Evolutionary conservation across 2,329 filamentous ascomycete genomes (phyloP).

Genomic region (Xylaria sp.): DNA sequence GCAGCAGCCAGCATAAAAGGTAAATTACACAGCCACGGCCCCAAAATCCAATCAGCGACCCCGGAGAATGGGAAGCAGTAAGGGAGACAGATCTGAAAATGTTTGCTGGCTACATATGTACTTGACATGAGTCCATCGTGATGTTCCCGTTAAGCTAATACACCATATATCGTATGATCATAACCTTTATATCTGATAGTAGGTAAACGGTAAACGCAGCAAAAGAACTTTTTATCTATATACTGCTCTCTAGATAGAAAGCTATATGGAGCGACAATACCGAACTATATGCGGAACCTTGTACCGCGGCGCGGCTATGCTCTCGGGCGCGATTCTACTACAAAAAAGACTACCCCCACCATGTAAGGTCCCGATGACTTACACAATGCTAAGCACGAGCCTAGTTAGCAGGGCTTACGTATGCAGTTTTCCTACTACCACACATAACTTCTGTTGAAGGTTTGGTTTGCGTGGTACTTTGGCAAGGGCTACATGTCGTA

Average conservation of each 20-base stretch:
- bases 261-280: no score
- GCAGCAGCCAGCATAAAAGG: not conserved
- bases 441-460: not conserved
- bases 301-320: no score
- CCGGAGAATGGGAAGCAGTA: not conserved
- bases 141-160: no score
- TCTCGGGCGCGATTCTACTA: not conserved
- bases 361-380: no score
- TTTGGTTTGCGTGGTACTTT: not conserved
- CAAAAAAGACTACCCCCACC: not conserved
- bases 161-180: not conserved
- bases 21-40: not conserved
- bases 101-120: not conserved
- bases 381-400: no score
- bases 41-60: not conserved
- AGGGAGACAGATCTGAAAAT: not conserved
- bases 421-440: not conserved
- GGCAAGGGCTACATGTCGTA: not conserved
- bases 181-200: no score
- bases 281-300: not conserved
- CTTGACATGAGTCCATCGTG: no score
- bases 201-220: no score
- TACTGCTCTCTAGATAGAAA: no score
- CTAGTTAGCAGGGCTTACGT: not conserved
- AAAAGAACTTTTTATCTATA: no score